These are phyloP conservation scores for Anthracocystis walkeri DNA, from an alignment of 1,284 basidiomycete genomes.

Conservation along the genomic window DNA sequence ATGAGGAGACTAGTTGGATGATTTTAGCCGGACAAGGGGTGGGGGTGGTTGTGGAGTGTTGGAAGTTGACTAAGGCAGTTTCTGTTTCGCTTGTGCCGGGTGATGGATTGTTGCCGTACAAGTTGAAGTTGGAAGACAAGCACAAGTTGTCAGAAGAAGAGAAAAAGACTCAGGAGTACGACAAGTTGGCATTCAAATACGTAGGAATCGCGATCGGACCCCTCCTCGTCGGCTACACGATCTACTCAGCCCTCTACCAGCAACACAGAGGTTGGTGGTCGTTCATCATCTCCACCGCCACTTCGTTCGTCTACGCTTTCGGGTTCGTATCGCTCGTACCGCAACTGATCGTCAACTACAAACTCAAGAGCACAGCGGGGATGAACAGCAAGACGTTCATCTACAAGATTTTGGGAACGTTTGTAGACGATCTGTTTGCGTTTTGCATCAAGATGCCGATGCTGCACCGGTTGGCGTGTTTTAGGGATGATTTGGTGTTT, in stretches of 20 bases:
- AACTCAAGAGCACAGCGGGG: constrained; percentile 84
- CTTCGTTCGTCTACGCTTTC: constrained; percentile 93
- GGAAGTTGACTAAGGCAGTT: constrained; percentile 85
- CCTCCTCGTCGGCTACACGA: constrained; percentile 83
- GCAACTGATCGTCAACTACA: constrained; percentile 78
- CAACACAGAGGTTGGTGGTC: constrained; percentile 94
- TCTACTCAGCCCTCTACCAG: constrained; percentile 77
- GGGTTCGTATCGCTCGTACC: constrained; percentile 81
- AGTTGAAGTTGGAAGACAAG: constrained; percentile 85
- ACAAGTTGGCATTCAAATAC: constrained; percentile 87
- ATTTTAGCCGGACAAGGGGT: constrained; percentile 82
- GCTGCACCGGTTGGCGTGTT: constrained; percentile 87
- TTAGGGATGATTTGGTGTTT: constrained; percentile 72
- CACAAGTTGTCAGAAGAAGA: constrained; percentile 93
- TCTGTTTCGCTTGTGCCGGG: constrained; percentile 78
- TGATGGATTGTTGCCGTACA: constrained; percentile 81
- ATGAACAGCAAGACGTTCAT: constrained; percentile 98
- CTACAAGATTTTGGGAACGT: constrained; percentile 87
- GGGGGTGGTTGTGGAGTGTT: constrained; percentile 90
- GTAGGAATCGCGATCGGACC: constrained; percentile 89
- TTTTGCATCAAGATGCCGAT: constrained; percentile 97
- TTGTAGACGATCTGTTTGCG: constrained; percentile 82
- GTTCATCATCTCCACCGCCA: constrained; percentile 84
- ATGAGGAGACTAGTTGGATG: constrained; percentile 94
- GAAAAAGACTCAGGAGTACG: constrained; percentile 94